Conservation (phyloP, 352 stramenopile species). For the Thraustochytrium striatum region DNA sequence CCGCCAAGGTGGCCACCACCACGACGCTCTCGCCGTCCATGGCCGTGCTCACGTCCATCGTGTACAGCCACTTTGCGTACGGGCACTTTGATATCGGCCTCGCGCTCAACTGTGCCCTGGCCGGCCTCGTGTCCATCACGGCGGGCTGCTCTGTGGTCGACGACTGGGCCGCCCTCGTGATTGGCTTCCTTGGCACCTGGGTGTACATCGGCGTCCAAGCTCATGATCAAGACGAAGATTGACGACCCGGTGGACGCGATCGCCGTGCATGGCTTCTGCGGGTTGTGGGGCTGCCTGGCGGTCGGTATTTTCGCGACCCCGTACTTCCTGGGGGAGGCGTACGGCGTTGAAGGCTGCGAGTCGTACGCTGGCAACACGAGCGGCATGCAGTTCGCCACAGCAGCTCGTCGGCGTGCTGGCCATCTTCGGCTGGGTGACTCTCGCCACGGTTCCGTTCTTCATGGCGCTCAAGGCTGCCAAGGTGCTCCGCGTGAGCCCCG, state of each 20-base stretch:
- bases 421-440: slow-evolving; percentile 38
- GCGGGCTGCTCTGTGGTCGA: slow-evolving; percentile 32
- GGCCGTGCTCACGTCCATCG: slow-evolving; percentile 35
- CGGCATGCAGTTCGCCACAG: slow-evolving; percentile 14
- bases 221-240: slow-evolving; percentile 40
- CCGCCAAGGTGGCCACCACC: slow-evolving; percentile 45
- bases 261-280: slow-evolving; percentile 63
- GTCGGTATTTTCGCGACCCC: slow-evolving; percentile 62
- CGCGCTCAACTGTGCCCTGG: slow-evolving; percentile 41
- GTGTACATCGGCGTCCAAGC: slow-evolving; percentile 34
- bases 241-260: slow-evolving; percentile 50
- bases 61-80: neutral
- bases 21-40: slow-evolving; percentile 38
- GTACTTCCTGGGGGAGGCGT: slow-evolving; percentile 4
- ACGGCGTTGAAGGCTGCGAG: slow-evolving; percentile 15
- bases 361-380: too few relatives aligned
- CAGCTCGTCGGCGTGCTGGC: slow-evolving; percentile 41
- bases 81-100: slow-evolving; percentile 40
- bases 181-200: slow-evolving; percentile 42
- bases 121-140: slow-evolving; percentile 45
- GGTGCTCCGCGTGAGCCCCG: slow-evolving; percentile 24
- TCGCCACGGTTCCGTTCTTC: slow-evolving; percentile 36
- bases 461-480: slow-evolving; percentile 21
- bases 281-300: slow-evolving; percentile 64
- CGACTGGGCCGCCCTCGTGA: slow-evolving; percentile 48